phyloP scores from a whole-genome alignment of 805 yeast species.

The Suhomyces prunicola region DNA sequence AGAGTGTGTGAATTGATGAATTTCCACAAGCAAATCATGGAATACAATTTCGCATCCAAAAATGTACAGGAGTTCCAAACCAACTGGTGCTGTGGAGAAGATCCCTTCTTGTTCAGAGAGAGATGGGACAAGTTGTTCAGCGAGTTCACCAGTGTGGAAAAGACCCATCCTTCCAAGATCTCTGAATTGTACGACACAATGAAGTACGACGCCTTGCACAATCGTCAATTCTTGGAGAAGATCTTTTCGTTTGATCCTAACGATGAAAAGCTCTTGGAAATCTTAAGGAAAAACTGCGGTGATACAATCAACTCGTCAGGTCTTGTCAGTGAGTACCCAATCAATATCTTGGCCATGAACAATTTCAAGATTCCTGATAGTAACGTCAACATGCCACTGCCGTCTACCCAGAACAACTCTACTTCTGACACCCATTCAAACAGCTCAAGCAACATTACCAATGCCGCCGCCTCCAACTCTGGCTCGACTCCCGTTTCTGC shows the following conservation, averaged over 20 bases:
- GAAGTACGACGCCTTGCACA: slow-evolving; percentile 97
- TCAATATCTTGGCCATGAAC: slow-evolving; percentile 71
- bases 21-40: slow-evolving; percentile 82
- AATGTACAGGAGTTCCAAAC: slow-evolving; percentile 68
- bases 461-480: slow-evolving; percentile 17
- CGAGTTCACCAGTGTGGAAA: slow-evolving; percentile 89
- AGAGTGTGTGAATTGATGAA: slow-evolving; percentile 95
- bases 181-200: slow-evolving; percentile 96
- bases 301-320: slow-evolving; percentile 47
- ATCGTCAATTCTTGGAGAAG: slow-evolving; percentile 80
- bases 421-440: slow-evolving; percentile 16
- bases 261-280: slow-evolving; percentile 32
- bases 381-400: slow-evolving; percentile 13
- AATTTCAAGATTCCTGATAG: slow-evolving; percentile 61
- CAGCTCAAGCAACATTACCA: slow-evolving; percentile 14
- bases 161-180: slow-evolving; percentile 95
- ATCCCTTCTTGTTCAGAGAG: slow-evolving; percentile 83
- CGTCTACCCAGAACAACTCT: slow-evolving; percentile 13
- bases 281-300: slow-evolving; percentile 41
- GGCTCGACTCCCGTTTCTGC: slow-evolving; percentile 37
- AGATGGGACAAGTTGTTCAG: slow-evolving; percentile 96
- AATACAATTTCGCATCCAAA: slow-evolving; percentile 65
- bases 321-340: slow-evolving; percentile 68
- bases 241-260: slow-evolving; percentile 66
- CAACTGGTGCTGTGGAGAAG: slow-evolving; percentile 97